These are phyloP conservation scores for Micractinium conductrix DNA, from an alignment of 139 green algal genomes.

Conservation along the genomic window DNA sequence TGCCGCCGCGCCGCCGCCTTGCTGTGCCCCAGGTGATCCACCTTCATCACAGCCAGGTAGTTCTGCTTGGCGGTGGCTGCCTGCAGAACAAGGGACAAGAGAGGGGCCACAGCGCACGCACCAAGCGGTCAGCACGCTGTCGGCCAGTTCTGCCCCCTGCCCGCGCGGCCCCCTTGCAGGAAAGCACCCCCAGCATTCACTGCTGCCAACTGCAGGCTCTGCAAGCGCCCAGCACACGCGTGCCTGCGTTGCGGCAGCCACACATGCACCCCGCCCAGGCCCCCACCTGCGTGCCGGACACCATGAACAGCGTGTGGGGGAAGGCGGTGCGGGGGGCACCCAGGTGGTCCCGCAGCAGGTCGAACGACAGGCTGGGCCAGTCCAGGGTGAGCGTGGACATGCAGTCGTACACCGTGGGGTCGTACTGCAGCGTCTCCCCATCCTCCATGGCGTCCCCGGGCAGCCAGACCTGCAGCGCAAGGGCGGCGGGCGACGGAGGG, in stretches of 20 bases:
- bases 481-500: no score
- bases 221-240: not conserved
- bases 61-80: conserved; percentile 69
- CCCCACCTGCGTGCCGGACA: conserved; percentile 81
- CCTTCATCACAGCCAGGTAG: conserved; percentile 76
- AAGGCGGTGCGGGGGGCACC: conserved; percentile 80
- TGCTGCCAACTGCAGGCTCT: no score
- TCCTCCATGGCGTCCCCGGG: conserved; percentile 80
- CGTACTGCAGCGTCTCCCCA: conserved; percentile 95
- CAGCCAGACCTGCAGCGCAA: conserved; percentile 75
- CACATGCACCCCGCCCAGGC: no score
- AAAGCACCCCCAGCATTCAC: not conserved
- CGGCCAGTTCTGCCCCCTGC: no score
- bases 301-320: conserved; percentile 89
- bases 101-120: no score
- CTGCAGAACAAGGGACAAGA: not conserved
- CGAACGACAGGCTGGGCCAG: conserved; percentile 97
- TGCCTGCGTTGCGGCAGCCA: not conserved
- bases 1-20: conserved; percentile 41
- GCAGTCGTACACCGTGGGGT: conserved; percentile 96
- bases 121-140: no score
- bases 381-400: conserved; percentile 85
- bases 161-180: no score
- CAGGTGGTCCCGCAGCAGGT: conserved; percentile 88
- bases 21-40: conserved; percentile 73